Evolutionary conservation across 108 stramenopile species (phyloP), one percentile per base, ranked within the genome.

Genomic region (Cyclotella choctawhatcheeana): DNA sequence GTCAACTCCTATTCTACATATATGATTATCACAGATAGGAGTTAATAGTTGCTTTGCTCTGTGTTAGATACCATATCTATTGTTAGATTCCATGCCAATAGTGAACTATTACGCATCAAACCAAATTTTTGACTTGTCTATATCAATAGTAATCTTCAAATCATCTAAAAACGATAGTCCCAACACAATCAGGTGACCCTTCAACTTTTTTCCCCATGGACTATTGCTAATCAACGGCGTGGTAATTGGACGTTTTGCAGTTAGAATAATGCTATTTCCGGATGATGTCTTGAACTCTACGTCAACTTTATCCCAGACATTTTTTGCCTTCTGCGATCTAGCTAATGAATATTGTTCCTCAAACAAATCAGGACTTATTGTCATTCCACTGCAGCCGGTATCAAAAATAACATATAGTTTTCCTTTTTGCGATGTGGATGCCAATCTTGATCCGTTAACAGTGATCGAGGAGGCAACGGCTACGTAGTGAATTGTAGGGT

Each of bases 351-450:
- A 84, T 14, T 81, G 80, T 59, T 82, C 82, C 30, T 88, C 81
- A 59, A 76, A 88, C 16, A 88, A 45, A 22, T 85, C 81, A 21
- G 64, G 76, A 35, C 74, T 76, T 10, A 88, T 74, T 3, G 85
- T 78, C 88, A 88, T 88, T 8, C 88, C 88, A n/a, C 82, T 82
- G 12, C 84, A 73, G 24, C 89, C 89, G 5, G 89, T 90, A 44
- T 90, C 89, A 62, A 90, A 86, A 27, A 90, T 90, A 14, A 85
- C 85, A 26, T 82, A 85, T 12, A 83, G 73, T 40, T 81, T 73
- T 25, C 40, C 48, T 58, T 56, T 33, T n/a, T n/a, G n/a, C 30
- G 69, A 34, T 12, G 48, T 43, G 16, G 71, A 47, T 44, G 53
- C 48, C 17, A 86, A 70, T 13, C 75, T 73, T 30, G 48, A 55